phyloP scores from a whole-genome alignment of 371 early-diverging fungal genomes.

The Mucor saturninus region DNA sequence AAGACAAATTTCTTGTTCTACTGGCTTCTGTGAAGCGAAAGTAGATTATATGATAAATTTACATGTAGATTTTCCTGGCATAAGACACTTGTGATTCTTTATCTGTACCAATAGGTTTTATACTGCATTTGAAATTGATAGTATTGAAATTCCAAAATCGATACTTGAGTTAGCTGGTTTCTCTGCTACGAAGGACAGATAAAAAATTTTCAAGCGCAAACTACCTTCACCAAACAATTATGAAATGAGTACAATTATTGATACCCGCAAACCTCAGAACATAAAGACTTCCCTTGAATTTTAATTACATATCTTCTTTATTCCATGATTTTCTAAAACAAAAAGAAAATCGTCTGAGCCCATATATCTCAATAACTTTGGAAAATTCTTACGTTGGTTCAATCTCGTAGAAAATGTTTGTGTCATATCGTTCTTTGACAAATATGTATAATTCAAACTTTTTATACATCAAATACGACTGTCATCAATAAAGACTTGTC shows the following conservation, averaged over 20 bases:
- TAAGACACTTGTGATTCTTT: constrained; percentile 30
- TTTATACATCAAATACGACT: too few relatives aligned
- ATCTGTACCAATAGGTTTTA: constrained; percentile 28
- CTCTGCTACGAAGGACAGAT: too few relatives aligned
- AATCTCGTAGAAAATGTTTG: too few relatives aligned
- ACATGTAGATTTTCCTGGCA: constrained; percentile 23
- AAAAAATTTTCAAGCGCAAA: constrained; percentile 7
- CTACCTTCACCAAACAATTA: constrained; percentile 23
- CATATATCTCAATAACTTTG: too few relatives aligned
- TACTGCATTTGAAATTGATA: constrained; percentile 29
- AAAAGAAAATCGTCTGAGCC: too few relatives aligned
- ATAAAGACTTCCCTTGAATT: constrained; percentile 17
- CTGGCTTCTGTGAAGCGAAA: constrained; percentile 19
- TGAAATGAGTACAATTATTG: constrained; percentile 20
- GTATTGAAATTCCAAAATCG: too few relatives aligned
- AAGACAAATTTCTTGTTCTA: constrained; percentile 7
- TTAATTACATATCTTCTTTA: constrained; percentile 22
- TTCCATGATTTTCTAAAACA: constrained; percentile 15
- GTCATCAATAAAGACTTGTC: too few relatives aligned
- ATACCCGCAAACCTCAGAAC: constrained; percentile 22
- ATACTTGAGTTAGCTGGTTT: too few relatives aligned
- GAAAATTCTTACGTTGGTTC: too few relatives aligned
- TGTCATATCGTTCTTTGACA: too few relatives aligned
- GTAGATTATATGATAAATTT: constrained; percentile 29
- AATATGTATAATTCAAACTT: too few relatives aligned